Evolutionary conservation across 305 asterid species (phyloP), one percentile per base, ranked within the genome.

Genomic region (Fraxinus angustifolia): DNA sequence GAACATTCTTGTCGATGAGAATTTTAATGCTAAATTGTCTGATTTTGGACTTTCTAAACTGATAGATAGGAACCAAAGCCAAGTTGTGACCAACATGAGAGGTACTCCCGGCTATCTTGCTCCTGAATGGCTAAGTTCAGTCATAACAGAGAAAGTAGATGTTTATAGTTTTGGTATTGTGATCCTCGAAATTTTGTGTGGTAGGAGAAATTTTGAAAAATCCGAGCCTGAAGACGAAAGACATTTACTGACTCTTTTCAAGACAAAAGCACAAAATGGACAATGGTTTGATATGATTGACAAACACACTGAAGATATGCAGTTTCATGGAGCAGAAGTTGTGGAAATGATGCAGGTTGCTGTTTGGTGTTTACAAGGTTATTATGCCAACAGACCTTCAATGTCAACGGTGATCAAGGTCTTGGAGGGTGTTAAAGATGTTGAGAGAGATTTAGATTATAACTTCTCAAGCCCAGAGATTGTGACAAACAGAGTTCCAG

Each of bases 101-200:
- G 87, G 89, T 21, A 90, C 90, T 1, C 89, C 83, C 0, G 87
- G 90, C 0, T 89, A 89, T 76, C 77, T 86, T 5, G 92, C 92
- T 28, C 92, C 90, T 0, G 90, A 89, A 56, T 89, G 92, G 90
- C 83, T 84, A 0, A 84, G 73, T 31, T 26, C 73, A 3, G 67
- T 75, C 3, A 87, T 90, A 4, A 90, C 91, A 0, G 89, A 35
- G 38, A 35, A 35, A 35, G 38, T 35, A 35, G 38, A 35, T 6
- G 38, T 35, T 35, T 35, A 35, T 35, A 35, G 38, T 6, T 35
- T 35, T 4, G 38, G 38, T 35, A 35, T 35, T 35, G 38, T 35
- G 38, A 35, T 35, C 38, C 38, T 35, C 6, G 38, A 35, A 35
- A 35, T 35, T 35, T 35, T 35, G 38, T 35, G 38, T 4, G 86